Evolutionary conservation across 2,329 filamentous ascomycete species (phyloP).

Genomic region (Paracoccidioides lutzii): DNA sequence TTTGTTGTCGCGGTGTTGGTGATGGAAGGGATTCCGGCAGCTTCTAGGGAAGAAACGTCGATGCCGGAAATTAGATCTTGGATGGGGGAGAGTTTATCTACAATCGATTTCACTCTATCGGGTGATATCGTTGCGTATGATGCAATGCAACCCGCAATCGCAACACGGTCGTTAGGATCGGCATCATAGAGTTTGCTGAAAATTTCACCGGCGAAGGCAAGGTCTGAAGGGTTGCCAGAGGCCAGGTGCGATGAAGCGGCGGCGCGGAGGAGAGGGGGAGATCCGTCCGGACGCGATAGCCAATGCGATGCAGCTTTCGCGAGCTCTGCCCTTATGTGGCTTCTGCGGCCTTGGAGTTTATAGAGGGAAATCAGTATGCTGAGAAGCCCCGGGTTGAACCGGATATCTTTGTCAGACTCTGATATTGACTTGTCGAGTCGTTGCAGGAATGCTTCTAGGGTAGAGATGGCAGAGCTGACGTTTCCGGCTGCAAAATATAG

Average conservation of each 20-base stretch:
- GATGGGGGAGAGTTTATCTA: slow-evolving; percentile 27
- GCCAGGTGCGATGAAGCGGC: slow-evolving; percentile 73
- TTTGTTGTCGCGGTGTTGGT: slow-evolving; percentile 13
- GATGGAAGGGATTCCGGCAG: slow-evolving; percentile 29
- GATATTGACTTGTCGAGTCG: slow-evolving; percentile 51
- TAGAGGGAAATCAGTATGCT: slow-evolving; percentile 71
- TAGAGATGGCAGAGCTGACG: slow-evolving; percentile 56
- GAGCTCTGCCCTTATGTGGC: slow-evolving; percentile 59
- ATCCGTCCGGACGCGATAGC: slow-evolving; percentile 48
- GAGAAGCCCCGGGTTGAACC: slow-evolving; percentile 74
- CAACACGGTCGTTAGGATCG: slow-evolving; percentile 52
- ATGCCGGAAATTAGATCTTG: slow-evolving; percentile 31
- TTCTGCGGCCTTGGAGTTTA: slow-evolving; percentile 58
- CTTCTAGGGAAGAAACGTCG: slow-evolving; percentile 33
- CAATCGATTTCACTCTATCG: slow-evolving; percentile 23
- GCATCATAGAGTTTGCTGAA: slow-evolving; percentile 59
- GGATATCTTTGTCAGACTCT: slow-evolving; percentile 51
- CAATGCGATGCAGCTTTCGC: slow-evolving; percentile 71
- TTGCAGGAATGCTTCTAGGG: slow-evolving; percentile 63
- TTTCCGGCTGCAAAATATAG: slow-evolving; percentile 64
- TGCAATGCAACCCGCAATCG: slow-evolving; percentile 74
- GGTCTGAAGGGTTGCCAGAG: slow-evolving; percentile 56
- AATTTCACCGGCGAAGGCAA: slow-evolving; percentile 59
- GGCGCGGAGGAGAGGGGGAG: slow-evolving; percentile 60
- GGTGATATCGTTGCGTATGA: slow-evolving; percentile 50